These are phyloP conservation scores for Auriscalpium vulgare DNA, from an alignment of 768 basidiomycete genomes.

Conservation along the genomic window DNA sequence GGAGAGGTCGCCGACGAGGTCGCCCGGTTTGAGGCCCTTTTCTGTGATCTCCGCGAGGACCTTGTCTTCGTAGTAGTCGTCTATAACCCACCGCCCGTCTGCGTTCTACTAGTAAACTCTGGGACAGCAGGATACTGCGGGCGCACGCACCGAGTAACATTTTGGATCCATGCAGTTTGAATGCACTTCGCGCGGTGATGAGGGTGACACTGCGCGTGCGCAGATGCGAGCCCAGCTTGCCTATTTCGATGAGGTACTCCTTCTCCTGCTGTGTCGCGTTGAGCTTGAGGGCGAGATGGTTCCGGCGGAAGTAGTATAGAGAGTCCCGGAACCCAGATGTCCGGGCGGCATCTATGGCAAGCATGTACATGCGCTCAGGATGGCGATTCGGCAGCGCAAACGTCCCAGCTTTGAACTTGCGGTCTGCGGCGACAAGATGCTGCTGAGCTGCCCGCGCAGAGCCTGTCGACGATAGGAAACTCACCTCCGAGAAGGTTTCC, in stretches of 20 bases:
- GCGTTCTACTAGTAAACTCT: not conserved
- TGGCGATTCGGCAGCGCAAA: conserved; percentile 84
- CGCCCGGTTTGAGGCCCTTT: conserved; percentile 78
- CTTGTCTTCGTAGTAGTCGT: conserved; percentile 94
- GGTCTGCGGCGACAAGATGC: conserved; percentile 38
- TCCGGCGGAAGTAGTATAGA: conserved; percentile 94
- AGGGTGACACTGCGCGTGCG: conserved; percentile 90
- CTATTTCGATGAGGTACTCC: conserved; percentile 81
- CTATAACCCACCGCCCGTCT: conserved; percentile 91
- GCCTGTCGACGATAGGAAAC: conserved; percentile 18
- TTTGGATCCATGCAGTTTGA: conserved; percentile 90
- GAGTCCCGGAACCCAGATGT: conserved; percentile 96
- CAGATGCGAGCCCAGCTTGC: conserved; percentile 83
- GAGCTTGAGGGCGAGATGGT: conserved; percentile 84
- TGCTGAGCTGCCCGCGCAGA: conserved; percentile 5
- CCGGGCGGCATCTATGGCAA: conserved; percentile 95
- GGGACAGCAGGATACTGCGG: not conserved
- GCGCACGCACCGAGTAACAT: conserved; percentile 66
- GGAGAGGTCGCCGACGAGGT: conserved; percentile 68
- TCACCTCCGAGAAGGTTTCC: conserved; percentile 82
- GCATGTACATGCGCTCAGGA: conserved; percentile 81
- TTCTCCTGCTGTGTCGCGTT: conserved; percentile 87
- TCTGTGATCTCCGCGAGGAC: conserved; percentile 66
- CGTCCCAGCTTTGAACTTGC: conserved; percentile 82
- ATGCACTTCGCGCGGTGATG: conserved; percentile 86